Evolutionary conservation across 768 basidiomycete genomes (phyloP), one percentile per base, ranked within the genome.

Genomic region (Mycena polygramma): DNA sequence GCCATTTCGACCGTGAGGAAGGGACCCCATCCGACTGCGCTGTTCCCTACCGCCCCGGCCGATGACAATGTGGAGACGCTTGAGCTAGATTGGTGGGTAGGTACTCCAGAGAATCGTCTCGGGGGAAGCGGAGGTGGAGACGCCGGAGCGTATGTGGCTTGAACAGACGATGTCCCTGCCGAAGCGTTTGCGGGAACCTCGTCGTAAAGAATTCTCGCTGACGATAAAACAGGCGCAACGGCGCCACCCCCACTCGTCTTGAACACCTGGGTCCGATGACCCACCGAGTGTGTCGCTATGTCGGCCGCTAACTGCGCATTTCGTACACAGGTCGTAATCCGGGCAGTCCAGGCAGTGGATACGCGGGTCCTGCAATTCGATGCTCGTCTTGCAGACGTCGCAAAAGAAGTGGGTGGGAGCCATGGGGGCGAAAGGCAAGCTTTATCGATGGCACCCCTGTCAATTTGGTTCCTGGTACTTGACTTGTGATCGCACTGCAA

Each of bases 1-100:
- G 22, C 3, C 66, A 72, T 39, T 43, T 72, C 60, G 10, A 43
- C 59, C 15, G 7, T 9, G 70, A 72, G 68, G 30, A 72, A 68
- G 1, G 66, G 66, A 22, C 66, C 70, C 70, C 70, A 72, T 6
- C 57, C 69, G 54, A 20, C 30, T 20, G 17, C 22, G 17, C 48
- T 35, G 15, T 41, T 4, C 15, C 41, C 37, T 11, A 30, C 2
- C 20, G 26, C 6, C 39, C 54, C 26, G 35, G 53, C 19, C 26
- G 41, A 45, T 6, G 59, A 41, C 15, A 35, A 37, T 7, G 52
- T 30, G 6, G 36, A 53, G 41, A 30, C 30, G 30, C 6, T 30
- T 30, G 30, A 30, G 30, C 2, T 30, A 30, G 30, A 30, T 30
- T 30, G 30, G 30, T 30, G 30, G 30, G 30, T 6, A 30, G 30